These are phyloP conservation scores for Plasmodium gaboni DNA, from an alignment of 169 alveolate species.

Conservation along the genomic window DNA sequence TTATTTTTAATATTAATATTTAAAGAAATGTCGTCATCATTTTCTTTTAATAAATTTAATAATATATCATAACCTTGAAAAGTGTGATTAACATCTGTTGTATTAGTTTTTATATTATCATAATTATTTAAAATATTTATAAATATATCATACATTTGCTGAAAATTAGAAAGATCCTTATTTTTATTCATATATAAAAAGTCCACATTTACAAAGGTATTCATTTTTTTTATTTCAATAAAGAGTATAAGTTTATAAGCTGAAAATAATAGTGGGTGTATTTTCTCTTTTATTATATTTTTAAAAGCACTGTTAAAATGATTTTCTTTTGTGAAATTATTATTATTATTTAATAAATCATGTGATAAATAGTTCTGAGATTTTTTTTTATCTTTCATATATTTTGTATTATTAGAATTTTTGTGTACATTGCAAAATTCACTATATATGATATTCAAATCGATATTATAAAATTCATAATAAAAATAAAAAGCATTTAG, in stretches of 20 bases:
- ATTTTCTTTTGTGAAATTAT: slow-evolving; percentile 10
- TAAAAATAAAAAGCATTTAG: slow-evolving; percentile 68
- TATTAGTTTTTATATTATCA: neutral
- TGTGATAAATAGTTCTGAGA: slow-evolving; percentile 12
- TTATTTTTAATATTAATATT: too few species aligned
- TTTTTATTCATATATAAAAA: slow-evolving; percentile 7
- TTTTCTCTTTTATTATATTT: slow-evolving; percentile 49
- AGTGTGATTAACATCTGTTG: neutral
- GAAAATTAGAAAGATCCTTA: slow-evolving; percentile 4
- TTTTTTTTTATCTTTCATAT: slow-evolving; percentile 12
- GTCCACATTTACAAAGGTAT: slow-evolving; percentile 13
- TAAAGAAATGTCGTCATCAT: too few species aligned
- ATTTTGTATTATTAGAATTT: neutral
- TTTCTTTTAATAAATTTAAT: neutral
- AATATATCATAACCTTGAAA: neutral
- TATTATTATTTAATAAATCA: neutral
- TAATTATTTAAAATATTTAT: slow-evolving; percentile 17
- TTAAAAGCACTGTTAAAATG: slow-evolving; percentile 47
- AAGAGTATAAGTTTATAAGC: slow-evolving; percentile 58
- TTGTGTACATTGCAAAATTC: slow-evolving; percentile 30
- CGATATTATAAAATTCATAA: slow-evolving; percentile 36
- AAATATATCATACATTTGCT: slow-evolving; percentile 15
- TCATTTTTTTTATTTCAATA: slow-evolving; percentile 62
- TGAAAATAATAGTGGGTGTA: slow-evolving; percentile 45
- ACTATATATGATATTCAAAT: slow-evolving; percentile 18